phyloP scores from a whole-genome alignment of 1,139 yeast species.

The Saccharomyces hybrid region DNA sequence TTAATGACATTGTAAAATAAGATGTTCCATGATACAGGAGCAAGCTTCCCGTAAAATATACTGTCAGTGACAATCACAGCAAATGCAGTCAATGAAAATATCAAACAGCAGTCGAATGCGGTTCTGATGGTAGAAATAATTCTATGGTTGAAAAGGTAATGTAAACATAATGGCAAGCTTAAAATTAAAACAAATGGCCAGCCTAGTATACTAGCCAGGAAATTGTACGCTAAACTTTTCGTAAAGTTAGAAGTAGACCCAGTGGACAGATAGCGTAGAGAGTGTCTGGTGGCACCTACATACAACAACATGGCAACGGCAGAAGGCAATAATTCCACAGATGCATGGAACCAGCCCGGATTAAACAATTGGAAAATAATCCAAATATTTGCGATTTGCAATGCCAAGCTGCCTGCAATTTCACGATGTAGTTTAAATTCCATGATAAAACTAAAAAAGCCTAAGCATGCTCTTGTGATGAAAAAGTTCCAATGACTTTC shows the following conservation, averaged over 20 bases:
- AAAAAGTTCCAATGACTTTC: conserved; percentile 38
- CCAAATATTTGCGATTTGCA: conserved; percentile 37
- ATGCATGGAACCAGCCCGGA: conserved; percentile 67
- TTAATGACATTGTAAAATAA: conserved; percentile 76
- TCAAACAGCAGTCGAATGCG: conserved; percentile 30
- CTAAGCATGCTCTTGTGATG: conserved; percentile 46
- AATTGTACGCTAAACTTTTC: conserved; percentile 38
- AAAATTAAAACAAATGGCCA: conserved; percentile 85
- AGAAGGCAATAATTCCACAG: conserved; percentile 82
- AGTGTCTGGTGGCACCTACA: conserved; percentile 41
- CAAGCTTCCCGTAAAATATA: conserved; percentile 51
- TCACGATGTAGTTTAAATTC: conserved; percentile 26
- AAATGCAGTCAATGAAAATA: conserved; percentile 32
- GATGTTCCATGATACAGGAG: conserved; percentile 75
- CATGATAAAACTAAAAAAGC: conserved; percentile 40
- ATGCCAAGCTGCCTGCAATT: conserved; percentile 18
- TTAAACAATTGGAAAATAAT: conserved; percentile 28
- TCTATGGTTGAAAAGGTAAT: conserved; percentile 21
- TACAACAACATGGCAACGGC: conserved; percentile 69
- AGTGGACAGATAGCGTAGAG: conserved; percentile 24
- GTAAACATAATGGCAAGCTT: conserved; percentile 49
- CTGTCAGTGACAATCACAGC: conserved; percentile 49
- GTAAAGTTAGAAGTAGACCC: conserved; percentile 25
- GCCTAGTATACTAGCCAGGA: conserved; percentile 70
- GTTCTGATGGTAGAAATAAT: conserved; percentile 26